Conservation (phyloP, 2,329 filamentous ascomycete species). For the Colletotrichum graminicola region DNA sequence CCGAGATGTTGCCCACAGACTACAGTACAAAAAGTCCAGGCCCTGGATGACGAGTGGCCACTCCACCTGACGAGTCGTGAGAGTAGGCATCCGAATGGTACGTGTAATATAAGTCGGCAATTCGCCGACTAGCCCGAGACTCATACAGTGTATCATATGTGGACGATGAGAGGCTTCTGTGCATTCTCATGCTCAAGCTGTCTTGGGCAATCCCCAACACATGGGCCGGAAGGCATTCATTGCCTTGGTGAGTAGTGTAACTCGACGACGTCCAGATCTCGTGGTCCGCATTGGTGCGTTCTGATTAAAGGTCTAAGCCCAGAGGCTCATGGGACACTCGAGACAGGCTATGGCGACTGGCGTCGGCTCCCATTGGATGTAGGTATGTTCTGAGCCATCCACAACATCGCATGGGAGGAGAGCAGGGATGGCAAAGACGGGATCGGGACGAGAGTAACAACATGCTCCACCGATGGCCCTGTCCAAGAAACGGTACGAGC, state of each 20-base stretch:
- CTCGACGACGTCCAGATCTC: slow-evolving; percentile 17
- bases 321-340: slow-evolving; percentile 27
- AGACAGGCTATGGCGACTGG: slow-evolving; percentile 36
- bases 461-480: slow-evolving; percentile 13
- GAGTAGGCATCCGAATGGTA: slow-evolving; percentile 12
- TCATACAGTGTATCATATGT: neutral
- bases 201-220: neutral
- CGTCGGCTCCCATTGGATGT: slow-evolving; percentile 33
- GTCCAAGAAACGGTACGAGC: slow-evolving; percentile 14
- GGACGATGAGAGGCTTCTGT: neutral
- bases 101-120: neutral
- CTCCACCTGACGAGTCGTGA: slow-evolving; percentile 26
- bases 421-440: slow-evolving; percentile 32
- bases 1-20: neutral
- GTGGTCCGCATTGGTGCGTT: slow-evolving; percentile 29
- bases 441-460: slow-evolving; percentile 20
- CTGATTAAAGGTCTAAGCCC: slow-evolving; percentile 40
- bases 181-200: neutral
- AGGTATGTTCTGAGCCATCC: slow-evolving; percentile 26
- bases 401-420: slow-evolving; percentile 28
- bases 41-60: slow-evolving; percentile 2
- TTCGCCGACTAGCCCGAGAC: neutral
- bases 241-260: neutral
- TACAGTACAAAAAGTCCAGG: neutral
- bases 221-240: neutral